Evolutionary conservation across 2,329 filamentous ascomycete species (phyloP).

Genomic region (Neophaeococcomyces aloes): DNA sequence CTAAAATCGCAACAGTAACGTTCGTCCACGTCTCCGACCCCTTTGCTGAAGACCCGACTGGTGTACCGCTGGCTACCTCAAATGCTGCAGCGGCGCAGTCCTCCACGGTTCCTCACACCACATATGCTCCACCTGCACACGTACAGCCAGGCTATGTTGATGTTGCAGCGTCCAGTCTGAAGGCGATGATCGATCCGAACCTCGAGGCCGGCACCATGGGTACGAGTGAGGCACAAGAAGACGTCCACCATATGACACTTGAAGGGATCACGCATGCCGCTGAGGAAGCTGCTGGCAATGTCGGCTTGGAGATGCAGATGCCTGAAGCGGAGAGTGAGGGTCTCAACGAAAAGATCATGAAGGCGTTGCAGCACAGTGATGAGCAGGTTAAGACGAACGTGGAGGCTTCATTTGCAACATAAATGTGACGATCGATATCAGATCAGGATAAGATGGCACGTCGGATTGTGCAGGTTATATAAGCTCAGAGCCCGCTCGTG

Average conservation of each 20-base stretch:
- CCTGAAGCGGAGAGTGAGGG: neutral
- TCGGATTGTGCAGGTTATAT: too few relatives aligned
- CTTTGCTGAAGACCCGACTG: slow-evolving; percentile 10
- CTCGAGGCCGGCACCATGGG: slow-evolving; percentile 12
- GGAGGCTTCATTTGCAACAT: too few relatives aligned
- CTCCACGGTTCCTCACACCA: slow-evolving; percentile 13
- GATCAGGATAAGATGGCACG: too few relatives aligned
- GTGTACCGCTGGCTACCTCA: slow-evolving; percentile 8
- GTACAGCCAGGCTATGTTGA: slow-evolving; percentile 16
- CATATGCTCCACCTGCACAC: slow-evolving; percentile 12
- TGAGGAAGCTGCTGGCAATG: too few relatives aligned
- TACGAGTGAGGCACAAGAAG: too few relatives aligned
- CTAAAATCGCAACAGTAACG: slow-evolving; percentile 9
- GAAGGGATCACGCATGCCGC: too few relatives aligned
- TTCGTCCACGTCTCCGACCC: slow-evolving; percentile 16
- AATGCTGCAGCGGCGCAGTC: slow-evolving; percentile 15
- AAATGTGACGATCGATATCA: too few relatives aligned
- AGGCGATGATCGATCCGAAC: slow-evolving; percentile 17
- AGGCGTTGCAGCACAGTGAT: neutral
- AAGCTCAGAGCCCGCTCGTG: too few relatives aligned
- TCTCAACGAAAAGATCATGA: slow-evolving; percentile 3
- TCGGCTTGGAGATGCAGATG: neutral
- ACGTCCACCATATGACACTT: too few relatives aligned
- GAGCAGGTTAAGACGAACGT: slow-evolving; percentile 1
- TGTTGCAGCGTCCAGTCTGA: slow-evolving; percentile 11